Evolutionary conservation across 306 rosid species (phyloP).

Genomic region (Abrus precatorius): DNA sequence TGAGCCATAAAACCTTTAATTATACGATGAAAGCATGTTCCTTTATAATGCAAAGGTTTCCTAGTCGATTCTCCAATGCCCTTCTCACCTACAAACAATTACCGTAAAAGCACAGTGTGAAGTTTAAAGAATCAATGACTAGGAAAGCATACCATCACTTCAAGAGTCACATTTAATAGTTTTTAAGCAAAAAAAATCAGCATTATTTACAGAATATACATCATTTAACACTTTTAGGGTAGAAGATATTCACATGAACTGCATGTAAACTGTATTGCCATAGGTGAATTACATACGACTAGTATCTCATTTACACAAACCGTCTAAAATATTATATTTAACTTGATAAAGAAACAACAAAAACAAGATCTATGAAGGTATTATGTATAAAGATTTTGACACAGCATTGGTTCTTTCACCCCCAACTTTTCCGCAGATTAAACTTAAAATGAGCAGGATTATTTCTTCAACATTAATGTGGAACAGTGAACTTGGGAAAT

Average conservation of each 20-base stretch:
- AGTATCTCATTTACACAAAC: constrained; percentile 13
- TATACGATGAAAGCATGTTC: constrained; percentile 84
- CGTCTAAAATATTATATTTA: constrained; percentile 5
- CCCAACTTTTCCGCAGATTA: constrained; percentile 25
- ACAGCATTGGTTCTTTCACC: background rate
- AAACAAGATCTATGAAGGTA: background rate
- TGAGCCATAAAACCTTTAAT: constrained; percentile 98
- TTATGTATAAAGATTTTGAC: constrained; percentile 7
- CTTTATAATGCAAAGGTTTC: constrained; percentile 89
- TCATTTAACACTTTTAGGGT: background rate
- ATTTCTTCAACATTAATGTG: background rate
- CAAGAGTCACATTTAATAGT: background rate
- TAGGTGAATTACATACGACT: constrained; percentile 6
- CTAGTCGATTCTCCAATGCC: constrained; percentile 86
- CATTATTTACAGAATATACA: constrained; percentile 5
- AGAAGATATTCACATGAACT: background rate
- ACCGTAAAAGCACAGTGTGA: constrained; percentile 15
- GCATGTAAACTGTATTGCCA: background rate
- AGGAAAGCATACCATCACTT: constrained; percentile 22
- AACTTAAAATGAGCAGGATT: constrained; percentile 16
- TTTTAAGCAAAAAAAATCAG: background rate
- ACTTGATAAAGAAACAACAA: background rate
- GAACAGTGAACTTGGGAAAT: background rate
- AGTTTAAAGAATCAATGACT: constrained; percentile 4
- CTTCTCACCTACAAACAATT: constrained; percentile 78